Conservation (phyloP, 129 eudicot species). For the Pittosporum tobira region DNA sequence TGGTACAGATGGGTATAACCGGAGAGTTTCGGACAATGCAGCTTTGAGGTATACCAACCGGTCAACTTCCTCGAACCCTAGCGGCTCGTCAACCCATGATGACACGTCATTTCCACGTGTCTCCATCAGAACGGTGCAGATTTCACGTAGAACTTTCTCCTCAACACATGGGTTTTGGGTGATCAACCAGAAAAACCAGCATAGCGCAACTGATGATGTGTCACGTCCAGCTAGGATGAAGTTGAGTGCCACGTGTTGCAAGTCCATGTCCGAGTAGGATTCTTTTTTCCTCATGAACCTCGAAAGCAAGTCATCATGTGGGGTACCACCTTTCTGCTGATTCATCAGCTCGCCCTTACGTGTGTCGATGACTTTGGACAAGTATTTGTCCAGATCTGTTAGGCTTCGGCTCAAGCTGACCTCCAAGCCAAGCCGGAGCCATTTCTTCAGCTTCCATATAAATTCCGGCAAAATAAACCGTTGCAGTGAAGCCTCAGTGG, state of each 20-base stretch:
- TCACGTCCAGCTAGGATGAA: conserved; percentile 99
- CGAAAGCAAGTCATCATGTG: conserved; percentile 65
- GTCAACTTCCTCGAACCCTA: conserved; percentile 23
- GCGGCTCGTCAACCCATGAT: conserved; percentile 16
- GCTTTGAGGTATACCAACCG: conserved; percentile 30
- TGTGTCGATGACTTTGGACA: conserved; percentile 22
- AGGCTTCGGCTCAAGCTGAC: conserved; percentile 25
- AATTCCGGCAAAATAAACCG: conserved; percentile 22
- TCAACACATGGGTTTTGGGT: conserved; percentile 46
- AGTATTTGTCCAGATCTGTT: conserved; percentile 20
- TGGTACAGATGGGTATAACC: conserved; percentile 26
- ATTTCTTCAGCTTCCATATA: conserved; percentile 27
- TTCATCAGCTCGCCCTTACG: conserved; percentile 21
- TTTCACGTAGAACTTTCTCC: conserved; percentile 18
- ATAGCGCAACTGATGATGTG: conserved; percentile 90
- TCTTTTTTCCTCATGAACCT: conserved; percentile 88
- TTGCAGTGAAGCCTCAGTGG: conserved; percentile 34
- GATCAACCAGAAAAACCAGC: conserved; percentile 88
- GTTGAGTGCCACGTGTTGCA: conserved; percentile 92
- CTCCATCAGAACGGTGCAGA: conserved; percentile 20
- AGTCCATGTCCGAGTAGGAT: conserved; percentile 60
- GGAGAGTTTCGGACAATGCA: conserved; percentile 24
- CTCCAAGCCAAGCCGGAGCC: conserved; percentile 26
- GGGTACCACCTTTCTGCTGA: conserved; percentile 5
- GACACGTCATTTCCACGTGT: conserved; percentile 18